Base-by-base conservation (phyloP, 495 filamentous ascomycete genomes). In the Aspergillus heteromorphus region DNA sequence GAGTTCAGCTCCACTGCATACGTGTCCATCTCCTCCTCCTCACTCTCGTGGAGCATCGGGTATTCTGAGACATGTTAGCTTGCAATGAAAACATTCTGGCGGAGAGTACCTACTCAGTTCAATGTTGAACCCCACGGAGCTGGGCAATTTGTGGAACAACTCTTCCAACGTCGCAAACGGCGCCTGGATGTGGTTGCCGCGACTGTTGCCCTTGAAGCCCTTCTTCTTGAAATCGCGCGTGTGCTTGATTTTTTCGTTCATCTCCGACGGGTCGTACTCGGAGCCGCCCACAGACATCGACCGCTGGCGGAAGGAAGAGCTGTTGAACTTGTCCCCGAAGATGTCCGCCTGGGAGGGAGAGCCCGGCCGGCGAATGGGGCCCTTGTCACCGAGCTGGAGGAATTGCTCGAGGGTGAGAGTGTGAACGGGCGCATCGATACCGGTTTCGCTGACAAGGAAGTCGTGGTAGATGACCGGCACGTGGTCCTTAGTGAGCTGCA, bases 391-490 rank as follows among this genome's bases (percentile, higher is more conserved):
- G 56, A 96, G 79, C 59, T 95, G 88, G 21, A 97, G 79, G 70
- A 97, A 96, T 68, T 83, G 95, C 57, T 98, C 92, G 2, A 97
- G 74, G 0, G 92, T 97, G 49, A 99, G 77, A 4, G 89, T 91
- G 63, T 99, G 95, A 1, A 99, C 91, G 0, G 95, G 95, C 0
- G 92, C 95, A 69, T 99, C 95, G 53, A 96, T 95, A 1, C 95
- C 95, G 0, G 95, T 99, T 72, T 99, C 95, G 65, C 91, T 96
- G 68, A 99, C 93, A 14, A 99, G 78, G 62, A 99, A 99, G 69
- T 99, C 95, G 67, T 99, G 95, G 68, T 99, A 99, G 61, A 99
- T 96, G 61, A 99, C 92, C 16, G 95, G 95, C 7, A 99, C 91
- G 69, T 93, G 92, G 65, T 99, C 95, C 64, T 99, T 99, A 16